Evolutionary conservation across 805 yeast genomes (phyloP), one percentile per base, ranked within the genome.

Genomic region (Lipomyces lipofer): DNA sequence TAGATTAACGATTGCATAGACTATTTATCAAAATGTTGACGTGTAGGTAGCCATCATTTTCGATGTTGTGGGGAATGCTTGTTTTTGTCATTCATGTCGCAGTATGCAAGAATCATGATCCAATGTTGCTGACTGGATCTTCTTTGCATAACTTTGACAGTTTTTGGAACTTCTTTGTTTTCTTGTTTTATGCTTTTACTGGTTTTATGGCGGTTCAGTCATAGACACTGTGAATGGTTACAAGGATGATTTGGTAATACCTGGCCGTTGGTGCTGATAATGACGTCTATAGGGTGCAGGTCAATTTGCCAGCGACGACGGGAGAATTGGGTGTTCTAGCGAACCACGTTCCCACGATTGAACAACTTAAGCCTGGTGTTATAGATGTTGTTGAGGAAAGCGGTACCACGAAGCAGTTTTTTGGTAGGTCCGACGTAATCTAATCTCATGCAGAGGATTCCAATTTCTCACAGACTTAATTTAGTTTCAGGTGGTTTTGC

Each of bases 251-350:
- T n/a, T n/a, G n/a, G n/a, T n/a, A n/a, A n/a, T n/a, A n/a, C n/a
- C n/a, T n/a, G n/a, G n/a, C n/a, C n/a, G n/a, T n/a, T n/a, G n/a
- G n/a, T n/a, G n/a, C 25, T 39, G 25, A 9, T 43, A 21, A 12
- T 13, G 4, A 24, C 38, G n/a, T 13, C 22, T 19, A 30, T 58
- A 73, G 79, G 61, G 67, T 76, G 69, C 89, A 94, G 80, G 98
- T 94, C 66, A 94, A 94, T 78, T 79, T 94, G 65, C 99, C 99
- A 69, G 95, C 96, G 62, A 80, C 85, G 68, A 84, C 94, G 64
- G 99, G 99, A 73, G 95, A 88, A 71, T 82, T 92, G 75, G 99
- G 99, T 88, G 82, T 94, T 64, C 78, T 94, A 71, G 97, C 98
- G 67, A 86, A 88, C 78, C 99, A 94, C 83, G 96, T 94, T 69